A percentile compares a stretch with the other conserved stretches of the same genome.
Conservation (phyloP, 306 rosid genomes). For the Gillenia trifoliata region DNA sequence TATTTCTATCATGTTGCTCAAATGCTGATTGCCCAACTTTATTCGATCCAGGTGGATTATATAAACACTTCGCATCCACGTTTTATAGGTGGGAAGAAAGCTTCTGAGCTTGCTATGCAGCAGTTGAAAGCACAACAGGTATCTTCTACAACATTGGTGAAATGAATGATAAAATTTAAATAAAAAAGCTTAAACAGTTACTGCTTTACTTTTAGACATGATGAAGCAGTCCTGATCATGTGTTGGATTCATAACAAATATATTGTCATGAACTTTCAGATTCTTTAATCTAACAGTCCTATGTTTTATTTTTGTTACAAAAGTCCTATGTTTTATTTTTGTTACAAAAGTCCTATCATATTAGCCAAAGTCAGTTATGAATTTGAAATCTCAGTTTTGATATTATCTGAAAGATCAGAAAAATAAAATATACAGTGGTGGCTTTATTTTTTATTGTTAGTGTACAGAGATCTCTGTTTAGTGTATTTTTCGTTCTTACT, state of each 20-base stretch:
- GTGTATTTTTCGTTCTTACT: neutral
- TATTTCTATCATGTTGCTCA: neutral
- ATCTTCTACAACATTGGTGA: constrained; percentile 12
- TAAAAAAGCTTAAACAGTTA: neutral
- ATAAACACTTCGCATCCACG: constrained; percentile 40
- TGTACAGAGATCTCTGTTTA: neutral
- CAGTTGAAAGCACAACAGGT: constrained; percentile 33
- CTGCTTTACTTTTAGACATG: neutral
- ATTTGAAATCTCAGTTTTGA: neutral
- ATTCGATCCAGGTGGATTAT: constrained; percentile 34
- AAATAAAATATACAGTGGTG: neutral
- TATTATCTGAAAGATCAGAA: neutral
- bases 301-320: neutral
- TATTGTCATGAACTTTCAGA: neutral
- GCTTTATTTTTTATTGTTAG: neutral
- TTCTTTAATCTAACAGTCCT: neutral
- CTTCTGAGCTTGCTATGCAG: constrained; percentile 36
- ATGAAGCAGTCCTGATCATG: neutral
- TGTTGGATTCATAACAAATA: neutral
- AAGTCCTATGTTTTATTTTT: neutral
- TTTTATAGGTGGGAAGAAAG: constrained; percentile 43
- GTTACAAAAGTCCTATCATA: neutral
- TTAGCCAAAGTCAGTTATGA: neutral
- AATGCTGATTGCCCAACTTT: neutral
- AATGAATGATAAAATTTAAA: neutral